These are phyloP conservation scores for Plasmopara muralis DNA, from an alignment of 352 stramenopile genomes.

Conservation along the genomic window DNA sequence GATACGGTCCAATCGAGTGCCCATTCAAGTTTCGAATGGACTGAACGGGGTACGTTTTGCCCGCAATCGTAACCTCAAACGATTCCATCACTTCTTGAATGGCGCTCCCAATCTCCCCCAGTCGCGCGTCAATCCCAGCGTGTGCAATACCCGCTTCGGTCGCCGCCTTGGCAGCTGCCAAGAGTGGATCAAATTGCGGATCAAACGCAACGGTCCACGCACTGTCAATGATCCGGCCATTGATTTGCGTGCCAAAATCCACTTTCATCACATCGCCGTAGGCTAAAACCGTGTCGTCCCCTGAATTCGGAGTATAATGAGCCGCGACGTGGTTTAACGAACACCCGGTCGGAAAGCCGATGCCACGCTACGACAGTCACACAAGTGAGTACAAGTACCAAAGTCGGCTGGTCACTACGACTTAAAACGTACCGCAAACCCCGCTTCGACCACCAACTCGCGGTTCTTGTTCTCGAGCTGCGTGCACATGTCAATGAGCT, in stretches of 20 bases:
- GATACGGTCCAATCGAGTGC: conserved; percentile 96
- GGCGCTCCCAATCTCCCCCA: conserved; percentile 37
- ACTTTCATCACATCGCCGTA: conserved; percentile 97
- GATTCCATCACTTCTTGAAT: conserved; percentile 27
- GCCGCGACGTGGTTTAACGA: conserved; percentile 96
- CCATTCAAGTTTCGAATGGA: conserved; percentile 97
- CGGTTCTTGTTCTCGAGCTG: conserved; percentile 96
- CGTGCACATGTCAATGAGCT: conserved; percentile 95
- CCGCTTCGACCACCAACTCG: conserved; percentile 90
- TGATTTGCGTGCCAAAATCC: conserved; percentile 97
- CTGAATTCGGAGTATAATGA: conserved; percentile 96
- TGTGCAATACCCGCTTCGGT: conserved; percentile 90
- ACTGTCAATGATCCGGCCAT: conserved; percentile 96
- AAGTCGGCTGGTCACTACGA: conserved; percentile 32
- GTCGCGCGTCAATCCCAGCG: conserved; percentile 92
- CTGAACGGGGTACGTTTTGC: conserved; percentile 93
- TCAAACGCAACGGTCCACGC: conserved; percentile 97
- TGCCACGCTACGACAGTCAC: conserved; percentile 17
- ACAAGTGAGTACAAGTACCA: neutral
- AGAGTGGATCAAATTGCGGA: conserved; percentile 88
- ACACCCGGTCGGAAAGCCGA: conserved; percentile 88
- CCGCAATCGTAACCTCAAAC: conserved; percentile 87
- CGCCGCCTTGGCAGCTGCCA: conserved; percentile 89
- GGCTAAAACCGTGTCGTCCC: conserved; percentile 90
- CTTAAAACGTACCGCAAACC: conserved; percentile 52